These are phyloP conservation scores for Vaccinium darrowii DNA, from an alignment of 148 eudicot species.

Conservation along the genomic window DNA sequence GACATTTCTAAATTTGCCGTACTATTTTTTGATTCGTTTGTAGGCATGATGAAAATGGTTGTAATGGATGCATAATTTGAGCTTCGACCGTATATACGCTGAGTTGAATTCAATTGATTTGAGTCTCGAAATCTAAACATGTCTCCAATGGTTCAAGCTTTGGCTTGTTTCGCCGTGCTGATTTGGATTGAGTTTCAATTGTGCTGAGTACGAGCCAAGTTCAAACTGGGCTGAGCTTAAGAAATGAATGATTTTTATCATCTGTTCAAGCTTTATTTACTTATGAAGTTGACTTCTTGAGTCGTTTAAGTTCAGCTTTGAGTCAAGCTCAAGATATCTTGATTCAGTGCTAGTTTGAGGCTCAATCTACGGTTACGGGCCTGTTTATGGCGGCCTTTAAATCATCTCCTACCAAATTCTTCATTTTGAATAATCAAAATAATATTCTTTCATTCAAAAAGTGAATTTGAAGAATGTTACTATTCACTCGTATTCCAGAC, in stretches of 20 bases:
- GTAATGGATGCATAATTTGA: background rate
- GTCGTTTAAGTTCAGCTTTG: background rate
- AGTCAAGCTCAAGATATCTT: too few species aligned
- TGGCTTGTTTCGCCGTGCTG: background rate
- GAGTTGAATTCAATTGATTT: background rate
- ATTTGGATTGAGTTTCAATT: background rate
- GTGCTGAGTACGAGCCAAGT: background rate
- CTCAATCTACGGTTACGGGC: too few species aligned
- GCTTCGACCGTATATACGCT: background rate
- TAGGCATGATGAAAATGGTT: background rate
- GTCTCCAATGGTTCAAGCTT: background rate
- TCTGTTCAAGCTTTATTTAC: background rate
- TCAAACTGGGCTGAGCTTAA: background rate
- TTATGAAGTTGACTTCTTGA: background rate
- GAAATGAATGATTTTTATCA: background rate
- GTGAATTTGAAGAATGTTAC: too few species aligned
- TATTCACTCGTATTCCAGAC: too few species aligned
- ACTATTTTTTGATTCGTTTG: background rate
- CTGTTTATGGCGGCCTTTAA: too few species aligned
- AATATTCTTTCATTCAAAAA: too few species aligned
- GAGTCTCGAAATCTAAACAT: background rate
- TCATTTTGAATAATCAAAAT: too few species aligned
- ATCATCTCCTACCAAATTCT: too few species aligned
- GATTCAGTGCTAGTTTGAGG: too few species aligned
- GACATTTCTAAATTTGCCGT: background rate